Evolutionary conservation across 805 yeast genomes (phyloP).

Genomic region (Yarrowia divulgata): DNA sequence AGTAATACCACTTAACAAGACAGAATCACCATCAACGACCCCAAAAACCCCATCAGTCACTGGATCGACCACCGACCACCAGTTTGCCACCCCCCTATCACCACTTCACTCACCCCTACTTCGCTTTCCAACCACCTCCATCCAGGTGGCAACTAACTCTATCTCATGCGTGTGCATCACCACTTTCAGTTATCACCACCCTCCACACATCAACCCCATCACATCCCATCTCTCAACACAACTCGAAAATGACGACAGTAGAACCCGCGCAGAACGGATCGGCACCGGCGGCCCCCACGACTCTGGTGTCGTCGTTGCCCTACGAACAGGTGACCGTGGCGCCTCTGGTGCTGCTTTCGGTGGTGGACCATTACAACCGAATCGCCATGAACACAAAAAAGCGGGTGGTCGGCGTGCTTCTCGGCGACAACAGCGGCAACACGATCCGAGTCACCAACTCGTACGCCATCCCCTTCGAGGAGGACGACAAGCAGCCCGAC

Average conservation of each 20-base stretch:
- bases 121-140: not conserved
- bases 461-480: conserved; percentile 98
- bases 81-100: no score
- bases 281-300: conserved; percentile 19
- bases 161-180: not conserved
- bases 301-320: conserved; percentile 25
- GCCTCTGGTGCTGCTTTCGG: conserved; percentile 91
- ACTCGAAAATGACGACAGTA: conserved; percentile 1
- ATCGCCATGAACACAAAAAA: conserved; percentile 75
- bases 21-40: no score
- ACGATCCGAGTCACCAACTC: conserved; percentile 83
- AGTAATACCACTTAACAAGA: no score
- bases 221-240: not conserved
- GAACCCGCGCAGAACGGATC: conserved; percentile 6
- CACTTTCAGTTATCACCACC: not conserved
- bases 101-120: not conserved
- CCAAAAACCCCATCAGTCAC: no score
- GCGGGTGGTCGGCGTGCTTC: conserved; percentile 91
- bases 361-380: conserved; percentile 93
- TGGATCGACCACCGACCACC: no score
- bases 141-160: conserved; percentile 33
- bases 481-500: conserved; percentile 86
- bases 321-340: conserved; percentile 78
- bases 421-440: conserved; percentile 73
- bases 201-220: conserved; percentile 2